phyloP scores from a whole-genome alignment of 176 grass and related monocot genomes.

The Saccharum spontaneum region DNA sequence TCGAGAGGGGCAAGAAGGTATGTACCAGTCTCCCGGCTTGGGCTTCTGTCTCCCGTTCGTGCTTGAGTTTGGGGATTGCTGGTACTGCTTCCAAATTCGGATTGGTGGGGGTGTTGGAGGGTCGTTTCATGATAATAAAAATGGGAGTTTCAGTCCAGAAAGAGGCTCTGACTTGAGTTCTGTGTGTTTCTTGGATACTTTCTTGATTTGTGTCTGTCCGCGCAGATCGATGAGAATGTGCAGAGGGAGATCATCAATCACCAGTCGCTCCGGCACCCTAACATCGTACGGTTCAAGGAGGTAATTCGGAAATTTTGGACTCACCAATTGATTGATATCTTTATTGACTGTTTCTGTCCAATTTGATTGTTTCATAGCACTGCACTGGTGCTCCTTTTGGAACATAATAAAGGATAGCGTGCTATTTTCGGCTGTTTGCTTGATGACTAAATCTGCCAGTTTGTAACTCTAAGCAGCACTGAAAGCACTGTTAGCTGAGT shows the following conservation, averaged over 20 bases:
- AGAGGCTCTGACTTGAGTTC: background rate
- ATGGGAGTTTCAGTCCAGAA: background rate
- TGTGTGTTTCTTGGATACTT: constrained; percentile 9
- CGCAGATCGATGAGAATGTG: constrained; percentile 96
- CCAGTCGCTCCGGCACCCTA: constrained; percentile 76
- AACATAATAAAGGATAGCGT: background rate
- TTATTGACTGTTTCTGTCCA: background rate
- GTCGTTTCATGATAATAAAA: background rate
- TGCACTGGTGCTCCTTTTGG: background rate
- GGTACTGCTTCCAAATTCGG: background rate
- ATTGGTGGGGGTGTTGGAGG: background rate
- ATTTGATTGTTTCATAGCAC: background rate
- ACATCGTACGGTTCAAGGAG: constrained; percentile 91
- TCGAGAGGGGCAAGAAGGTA: constrained; percentile 95
- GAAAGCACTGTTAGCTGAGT: background rate
- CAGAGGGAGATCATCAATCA: constrained; percentile 99
- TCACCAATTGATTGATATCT: background rate
- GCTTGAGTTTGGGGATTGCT: constrained; percentile 15
- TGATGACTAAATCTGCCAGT: background rate
- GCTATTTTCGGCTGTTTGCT: background rate
- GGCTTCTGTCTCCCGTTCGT: background rate
- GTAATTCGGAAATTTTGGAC: constrained; percentile 33
- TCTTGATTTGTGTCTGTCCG: background rate
- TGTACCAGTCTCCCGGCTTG: background rate
- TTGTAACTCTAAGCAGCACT: background rate